Percentiles rank a stretch among this genome's conserved stretches.
These are phyloP conservation scores for Neopestalotiopsis sp. DNA, from an alignment of 2,329 filamentous ascomycete genomes.

Conservation along the genomic window DNA sequence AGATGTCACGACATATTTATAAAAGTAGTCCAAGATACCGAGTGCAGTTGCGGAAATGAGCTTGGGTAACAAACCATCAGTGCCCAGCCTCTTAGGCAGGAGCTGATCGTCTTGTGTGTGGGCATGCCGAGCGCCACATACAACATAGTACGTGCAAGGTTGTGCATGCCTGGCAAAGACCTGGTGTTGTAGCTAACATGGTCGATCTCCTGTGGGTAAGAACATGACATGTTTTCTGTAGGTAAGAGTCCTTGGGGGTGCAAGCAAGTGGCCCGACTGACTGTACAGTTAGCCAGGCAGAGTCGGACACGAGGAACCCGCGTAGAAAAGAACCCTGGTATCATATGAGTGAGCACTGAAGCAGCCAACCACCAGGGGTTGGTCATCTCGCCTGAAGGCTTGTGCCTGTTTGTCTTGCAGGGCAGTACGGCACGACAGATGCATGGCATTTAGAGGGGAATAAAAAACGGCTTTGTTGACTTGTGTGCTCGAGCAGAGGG, in stretches of 20 bases:
- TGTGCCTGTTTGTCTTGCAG: not conserved
- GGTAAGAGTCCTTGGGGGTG: not conserved
- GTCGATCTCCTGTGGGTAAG: not conserved
- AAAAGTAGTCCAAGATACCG: not conserved
- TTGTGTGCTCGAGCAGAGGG: not conserved
- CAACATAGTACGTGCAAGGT: conserved; percentile 8
- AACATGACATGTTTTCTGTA: not conserved
- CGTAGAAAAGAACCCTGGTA: not conserved
- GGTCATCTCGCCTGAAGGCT: conserved; percentile 2
- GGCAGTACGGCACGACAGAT: not conserved
- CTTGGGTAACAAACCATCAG: not conserved
- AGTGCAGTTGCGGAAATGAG: not conserved
- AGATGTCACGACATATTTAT: not conserved
- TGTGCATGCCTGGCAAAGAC: not conserved
- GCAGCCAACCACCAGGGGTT: not conserved
- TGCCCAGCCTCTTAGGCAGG: conserved; percentile 10
- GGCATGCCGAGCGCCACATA: conserved; percentile 14
- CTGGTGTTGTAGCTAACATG: not conserved
- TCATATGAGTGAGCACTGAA: not conserved
- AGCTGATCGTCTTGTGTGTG: not conserved
- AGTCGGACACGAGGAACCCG: conserved; percentile 6
- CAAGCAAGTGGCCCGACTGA: conserved; percentile 5
- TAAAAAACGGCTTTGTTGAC: not conserved
- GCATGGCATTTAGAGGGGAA: not conserved
- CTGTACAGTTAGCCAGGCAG: not conserved